A percentile compares a stretch with the other conserved stretches of the same genome.
Conservation (phyloP, 2,329 filamentous ascomycete species). For the Fusarium torreyae region DNA sequence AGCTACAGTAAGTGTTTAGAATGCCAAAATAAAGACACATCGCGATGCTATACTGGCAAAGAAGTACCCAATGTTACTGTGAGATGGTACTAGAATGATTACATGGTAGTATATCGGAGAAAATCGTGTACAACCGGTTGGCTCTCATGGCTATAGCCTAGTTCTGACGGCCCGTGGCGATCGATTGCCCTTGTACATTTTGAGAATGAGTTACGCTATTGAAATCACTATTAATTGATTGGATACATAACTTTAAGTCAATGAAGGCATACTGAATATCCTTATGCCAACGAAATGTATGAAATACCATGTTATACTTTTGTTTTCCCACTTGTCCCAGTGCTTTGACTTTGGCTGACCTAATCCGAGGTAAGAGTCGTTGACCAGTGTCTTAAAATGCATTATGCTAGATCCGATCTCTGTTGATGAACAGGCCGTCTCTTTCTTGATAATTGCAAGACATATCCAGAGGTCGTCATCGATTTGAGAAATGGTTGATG, state of each 20-base stretch:
- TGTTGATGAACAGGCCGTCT: not conserved
- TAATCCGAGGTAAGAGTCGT: slow-evolving; percentile 1
- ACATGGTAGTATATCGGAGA: not conserved
- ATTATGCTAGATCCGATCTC: slow-evolving; percentile 9
- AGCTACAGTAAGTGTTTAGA: too few relatives aligned
- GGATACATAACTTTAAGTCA: not conserved
- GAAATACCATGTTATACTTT: not conserved
- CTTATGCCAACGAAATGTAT: not conserved
- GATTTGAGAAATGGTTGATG: slow-evolving; percentile 11
- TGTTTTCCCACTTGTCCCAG: not conserved
- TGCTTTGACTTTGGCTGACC: slow-evolving; percentile 1
- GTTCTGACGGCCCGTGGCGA: not conserved
- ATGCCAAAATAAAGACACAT: too few relatives aligned
- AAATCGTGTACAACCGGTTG: not conserved
- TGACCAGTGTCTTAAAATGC: slow-evolving; percentile 1
- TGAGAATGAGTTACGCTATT: not conserved
- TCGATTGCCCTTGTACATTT: not conserved
- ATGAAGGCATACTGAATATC: not conserved
- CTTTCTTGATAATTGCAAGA: not conserved
- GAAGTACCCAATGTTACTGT: not conserved
- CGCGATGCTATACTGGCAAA: too few relatives aligned
- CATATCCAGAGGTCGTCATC: slow-evolving; percentile 20
- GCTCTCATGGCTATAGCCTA: not conserved
- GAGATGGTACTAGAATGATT: not conserved
- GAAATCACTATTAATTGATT: not conserved